A percentile compares a stretch with the other conserved stretches of the same genome.
phyloP scores from a whole-genome alignment of 2,329 filamentous ascomycete species.

The Trichoderma sp. region DNA sequence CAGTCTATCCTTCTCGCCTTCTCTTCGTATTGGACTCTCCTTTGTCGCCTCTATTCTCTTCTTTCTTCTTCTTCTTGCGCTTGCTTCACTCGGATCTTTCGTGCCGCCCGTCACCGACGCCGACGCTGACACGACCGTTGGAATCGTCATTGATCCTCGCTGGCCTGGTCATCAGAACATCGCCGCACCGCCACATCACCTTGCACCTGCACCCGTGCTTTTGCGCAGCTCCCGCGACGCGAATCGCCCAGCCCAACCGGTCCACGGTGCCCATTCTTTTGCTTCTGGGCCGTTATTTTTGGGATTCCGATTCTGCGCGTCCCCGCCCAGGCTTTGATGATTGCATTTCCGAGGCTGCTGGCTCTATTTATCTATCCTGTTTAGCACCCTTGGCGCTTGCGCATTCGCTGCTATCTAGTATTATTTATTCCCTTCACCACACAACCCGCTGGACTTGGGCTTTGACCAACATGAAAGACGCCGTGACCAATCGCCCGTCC shows the following conservation, averaged over 20 bases:
- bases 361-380: conserved; percentile 19
- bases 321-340: conserved; percentile 17
- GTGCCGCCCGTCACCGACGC: conserved; percentile 7
- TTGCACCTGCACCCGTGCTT: conserved; percentile 12
- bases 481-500: conserved; percentile 59
- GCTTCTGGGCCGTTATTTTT: background rate
- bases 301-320: background rate
- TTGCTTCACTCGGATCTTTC: conserved; percentile 1
- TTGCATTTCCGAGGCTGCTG: background rate
- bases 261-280: background rate
- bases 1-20: conserved; percentile 13
- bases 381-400: conserved; percentile 20
- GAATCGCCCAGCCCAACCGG: conserved; percentile 1
- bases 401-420: conserved; percentile 1
- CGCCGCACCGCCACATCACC: conserved; percentile 19
- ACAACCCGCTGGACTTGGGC: conserved; percentile 17
- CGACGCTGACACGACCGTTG: conserved; percentile 4
- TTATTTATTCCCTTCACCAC: conserved; percentile 4
- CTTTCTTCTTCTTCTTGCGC: background rate
- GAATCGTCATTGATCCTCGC: conserved; percentile 6
- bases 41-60: conserved; percentile 6
- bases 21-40: background rate
- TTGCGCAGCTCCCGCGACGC: background rate
- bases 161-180: conserved; percentile 13
- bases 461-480: conserved; percentile 14